Base-by-base conservation (phyloP, 1,139 yeast genomes). In the Candida sanyaensis region DNA sequence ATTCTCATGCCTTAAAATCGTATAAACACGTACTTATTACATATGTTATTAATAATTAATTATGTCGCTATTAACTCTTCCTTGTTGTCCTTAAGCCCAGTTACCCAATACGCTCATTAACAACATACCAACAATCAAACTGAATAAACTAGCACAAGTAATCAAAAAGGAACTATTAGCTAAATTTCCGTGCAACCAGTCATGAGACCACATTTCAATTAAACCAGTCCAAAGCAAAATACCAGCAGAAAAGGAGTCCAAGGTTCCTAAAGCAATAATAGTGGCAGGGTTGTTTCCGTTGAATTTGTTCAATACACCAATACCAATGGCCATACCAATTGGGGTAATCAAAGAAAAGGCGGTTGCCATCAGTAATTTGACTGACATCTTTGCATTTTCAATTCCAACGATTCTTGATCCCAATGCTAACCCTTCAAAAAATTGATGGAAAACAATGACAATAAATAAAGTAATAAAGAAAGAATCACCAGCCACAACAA, bases 351-450 rank as follows among this genome's bases (percentile, higher is more conserved):
- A 43, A 6, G 66, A 60, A 53, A 66, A 71, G 4, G 58, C 64
- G 4, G 61, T 48, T 1, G 73, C 63, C 47, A 72, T 61, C 21
- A 63, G 23, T 12, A 63, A 51, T 47, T 60, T 65, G 24, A 56
- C 52, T 48, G 59, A 59, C 29, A 54, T 43, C n/a, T 51, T 48
- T 0, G 74, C 69, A 72, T 74, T 69, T 21, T 56, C 59, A n/a
- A 71, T 64, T 12, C 63, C 55, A 4, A 73, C 69, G 42, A 72
- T 64, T 41, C 77, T 56, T 1, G 76, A 61, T 5, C 77, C 77
- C 42, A 72, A 60, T 1, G 76, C 77, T 46, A 72, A 59, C 12
- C 77, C 78, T 56, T 73, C 77, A 45, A 73, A 71, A 51, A 71
- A 59, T 55, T 73, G 78, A 50, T 72, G 78, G 60, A 72, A 73